Evolutionary conservation across 305 asterid species (phyloP), one percentile per base, ranked within the genome.

Genomic region (Lippia alba): DNA sequence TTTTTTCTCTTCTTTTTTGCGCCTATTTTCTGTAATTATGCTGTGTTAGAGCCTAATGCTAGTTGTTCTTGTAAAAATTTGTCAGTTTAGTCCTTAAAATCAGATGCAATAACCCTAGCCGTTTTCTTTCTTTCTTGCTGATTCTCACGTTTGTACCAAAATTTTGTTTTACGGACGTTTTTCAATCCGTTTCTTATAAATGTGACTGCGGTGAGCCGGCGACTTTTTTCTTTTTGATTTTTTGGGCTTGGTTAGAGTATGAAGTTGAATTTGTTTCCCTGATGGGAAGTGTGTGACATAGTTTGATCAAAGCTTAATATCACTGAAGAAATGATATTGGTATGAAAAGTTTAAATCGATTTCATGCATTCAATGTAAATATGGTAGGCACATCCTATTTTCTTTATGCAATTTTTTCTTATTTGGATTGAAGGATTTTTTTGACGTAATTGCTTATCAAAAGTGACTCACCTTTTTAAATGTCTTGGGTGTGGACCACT

Each of bases 81-180:
- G 48, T 11, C 8, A n/a, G 16, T 34, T 40, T n/a, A 56, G 69
- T 36, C 46, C 45, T 50, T 16, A 39, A 62, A 62, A 63, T 75
- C 11, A 9, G 53, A 20, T 61, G 59, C 34, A 53, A 41, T 46
- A 75, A 68, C 69, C 79, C 74, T 68, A 53, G 60, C n/a, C 53
- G 17, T 67, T 41, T 10, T 32, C 41, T 36, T 59, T 19, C 24
- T 11, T 2, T 64, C 16, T 30, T 19, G 33, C 54, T 7, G 19
- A 39, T 60, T 61, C 34, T 61, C 30, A 1, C 3, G 7, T 39
- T 39, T 39, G 5, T 39, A 39, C 36, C 61, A 41, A 64, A 68
- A 54, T 68, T 34, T 7, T 60, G 32, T 39, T 51, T 57, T 73
- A 3, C 30, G 12, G 9, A 11, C 4, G 16, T 6, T 39, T 8